phyloP scores from a whole-genome alignment of 352 stramenopile species.

The Phytophthora sp. region DNA sequence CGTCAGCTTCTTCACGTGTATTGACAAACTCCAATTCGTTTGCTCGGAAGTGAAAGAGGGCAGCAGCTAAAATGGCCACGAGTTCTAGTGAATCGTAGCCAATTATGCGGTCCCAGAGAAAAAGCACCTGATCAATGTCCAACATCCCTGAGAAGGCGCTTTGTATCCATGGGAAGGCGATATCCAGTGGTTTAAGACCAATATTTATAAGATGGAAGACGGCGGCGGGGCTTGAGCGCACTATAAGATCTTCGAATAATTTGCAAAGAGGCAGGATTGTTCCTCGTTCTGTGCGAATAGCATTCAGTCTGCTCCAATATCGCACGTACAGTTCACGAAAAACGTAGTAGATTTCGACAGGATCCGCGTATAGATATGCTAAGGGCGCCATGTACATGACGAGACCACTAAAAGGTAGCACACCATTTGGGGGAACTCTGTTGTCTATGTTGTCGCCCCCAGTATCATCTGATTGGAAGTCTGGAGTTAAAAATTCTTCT shows the following conservation, averaged over 20 bases:
- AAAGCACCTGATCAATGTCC: conserved; percentile 73
- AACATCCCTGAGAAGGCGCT: conserved; percentile 77
- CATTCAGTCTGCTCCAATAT: conserved; percentile 84
- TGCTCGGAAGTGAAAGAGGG: conserved; percentile 74
- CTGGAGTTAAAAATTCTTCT: neutral
- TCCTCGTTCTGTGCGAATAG: conserved; percentile 52
- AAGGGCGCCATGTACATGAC: conserved; percentile 79
- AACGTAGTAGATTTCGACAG: conserved; percentile 69
- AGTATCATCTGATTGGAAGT: neutral
- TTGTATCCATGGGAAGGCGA: conserved; percentile 86
- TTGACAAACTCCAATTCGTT: conserved; percentile 52
- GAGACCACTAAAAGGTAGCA: conserved; percentile 75
- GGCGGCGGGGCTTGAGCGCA: conserved; percentile 48
- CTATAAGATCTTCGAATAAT: conserved; percentile 72
- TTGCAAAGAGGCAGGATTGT: conserved; percentile 78
- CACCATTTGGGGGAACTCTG: conserved; percentile 66
- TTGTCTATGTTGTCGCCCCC: neutral
- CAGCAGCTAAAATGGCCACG: conserved; percentile 70
- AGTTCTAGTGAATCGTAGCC: conserved; percentile 75
- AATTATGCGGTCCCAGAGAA: conserved; percentile 81
- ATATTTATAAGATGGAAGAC: conserved; percentile 73
- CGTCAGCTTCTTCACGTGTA: conserved; percentile 56
- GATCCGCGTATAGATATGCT: conserved; percentile 72
- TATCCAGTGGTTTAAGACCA: conserved; percentile 63
- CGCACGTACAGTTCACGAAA: conserved; percentile 82